Evolutionary conservation across 106 monocot genomes (phyloP), one percentile per base, ranked within the genome.

Genomic region (Xerophyta viscosa): DNA sequence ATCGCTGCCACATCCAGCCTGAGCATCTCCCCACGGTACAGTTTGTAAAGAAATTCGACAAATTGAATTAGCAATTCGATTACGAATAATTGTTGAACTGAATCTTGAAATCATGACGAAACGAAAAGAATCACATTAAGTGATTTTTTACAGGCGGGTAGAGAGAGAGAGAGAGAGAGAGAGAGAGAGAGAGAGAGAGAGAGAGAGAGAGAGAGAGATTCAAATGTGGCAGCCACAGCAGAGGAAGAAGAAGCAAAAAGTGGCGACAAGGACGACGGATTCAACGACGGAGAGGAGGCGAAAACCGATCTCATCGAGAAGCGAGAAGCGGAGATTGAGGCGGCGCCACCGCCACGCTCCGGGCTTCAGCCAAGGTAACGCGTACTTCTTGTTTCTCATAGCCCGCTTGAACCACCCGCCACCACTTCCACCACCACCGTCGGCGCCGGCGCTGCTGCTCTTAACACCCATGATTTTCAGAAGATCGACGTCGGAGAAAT

Each of bases 141-240:
- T n/a, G n/a, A n/a, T n/a, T n/a, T n/a, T n/a, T n/a, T n/a, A n/a
- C n/a, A n/a, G n/a, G n/a, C n/a, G n/a, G n/a, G n/a, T n/a, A n/a
- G n/a, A n/a, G n/a, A n/a, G n/a, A n/a, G n/a, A n/a, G n/a, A n/a
- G n/a, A n/a, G n/a, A n/a, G n/a, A n/a, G n/a, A n/a, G n/a, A n/a
- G n/a, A n/a, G n/a, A n/a, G n/a, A n/a, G n/a, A n/a, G n/a, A n/a
- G n/a, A n/a, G n/a, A n/a, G n/a, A n/a, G n/a, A n/a, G n/a, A n/a
- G n/a, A n/a, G n/a, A n/a, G n/a, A n/a, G n/a, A n/a, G n/a, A n/a
- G n/a, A n/a, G n/a, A n/a, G n/a, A n/a, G n/a, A n/a, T n/a, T n/a
- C n/a, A n/a, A n/a, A n/a, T n/a, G n/a, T 27, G 61, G 61, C 46
- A 61, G 31, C 61, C 61, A n/a, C 31, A 61, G 48, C 61, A 48